A percentile compares a stretch with the other conserved stretches of the same genome.
Evolutionary conservation across 2,329 filamentous ascomycete genomes (phyloP).

Genomic region (Colletotrichum gigasporum): DNA sequence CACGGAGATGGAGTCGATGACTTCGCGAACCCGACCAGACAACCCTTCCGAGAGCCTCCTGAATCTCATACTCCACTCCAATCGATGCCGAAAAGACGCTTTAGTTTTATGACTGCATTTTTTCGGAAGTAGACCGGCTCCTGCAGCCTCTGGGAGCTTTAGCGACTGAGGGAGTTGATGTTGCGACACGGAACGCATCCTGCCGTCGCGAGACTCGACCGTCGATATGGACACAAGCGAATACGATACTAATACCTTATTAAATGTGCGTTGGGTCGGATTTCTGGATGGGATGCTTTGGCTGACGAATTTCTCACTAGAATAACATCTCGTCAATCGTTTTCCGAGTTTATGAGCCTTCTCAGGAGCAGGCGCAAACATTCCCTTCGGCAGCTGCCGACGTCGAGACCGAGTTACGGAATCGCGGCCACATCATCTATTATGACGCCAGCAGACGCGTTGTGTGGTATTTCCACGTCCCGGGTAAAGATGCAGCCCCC

Average conservation of each 20-base stretch:
- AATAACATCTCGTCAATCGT: conserved; percentile 65
- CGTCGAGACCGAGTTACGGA: conserved; percentile 60
- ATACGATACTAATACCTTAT: conserved; percentile 69
- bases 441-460: conserved; percentile 60
- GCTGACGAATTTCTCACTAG: conserved; percentile 44
- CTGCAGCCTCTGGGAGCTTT: conserved; percentile 23
- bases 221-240: conserved; percentile 71
- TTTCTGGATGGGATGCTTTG: background rate
- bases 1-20: conserved; percentile 51
- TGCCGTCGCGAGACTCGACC: conserved; percentile 37
- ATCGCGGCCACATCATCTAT: conserved; percentile 62
- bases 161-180: conserved; percentile 32
- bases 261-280: conserved; percentile 59
- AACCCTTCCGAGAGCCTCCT: conserved; percentile 7
- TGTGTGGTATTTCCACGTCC: conserved; percentile 65
- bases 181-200: conserved; percentile 28
- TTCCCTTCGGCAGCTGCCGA: conserved; percentile 59
- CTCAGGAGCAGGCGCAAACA: conserved; percentile 51
- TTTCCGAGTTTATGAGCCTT: conserved; percentile 65
- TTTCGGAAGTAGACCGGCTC: conserved; percentile 17
- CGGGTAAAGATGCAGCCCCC: conserved; percentile 48
- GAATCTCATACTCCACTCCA: conserved; percentile 1
- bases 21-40: conserved; percentile 25
- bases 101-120: conserved; percentile 25
- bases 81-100: conserved; percentile 8